These are phyloP conservation scores for Penicillium egyptiacum DNA, from an alignment of 495 filamentous ascomycete genomes.

Conservation along the genomic window DNA sequence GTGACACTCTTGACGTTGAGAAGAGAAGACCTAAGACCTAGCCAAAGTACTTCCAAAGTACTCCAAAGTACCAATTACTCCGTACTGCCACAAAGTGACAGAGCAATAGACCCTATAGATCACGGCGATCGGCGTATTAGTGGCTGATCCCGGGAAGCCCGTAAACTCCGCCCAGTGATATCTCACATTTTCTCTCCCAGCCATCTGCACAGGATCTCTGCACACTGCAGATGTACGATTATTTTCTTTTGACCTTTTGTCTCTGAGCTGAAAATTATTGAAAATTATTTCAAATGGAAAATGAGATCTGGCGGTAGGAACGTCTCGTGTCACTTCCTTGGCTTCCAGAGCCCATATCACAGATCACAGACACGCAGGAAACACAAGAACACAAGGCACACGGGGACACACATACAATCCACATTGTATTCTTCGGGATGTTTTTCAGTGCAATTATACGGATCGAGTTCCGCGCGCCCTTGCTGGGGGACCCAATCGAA, in stretches of 20 bases:
- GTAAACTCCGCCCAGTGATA: conserved; percentile 19
- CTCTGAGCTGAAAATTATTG: neutral
- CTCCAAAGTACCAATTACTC: neutral
- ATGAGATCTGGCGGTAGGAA: neutral
- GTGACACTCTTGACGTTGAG: no score
- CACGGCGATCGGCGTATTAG: conserved; percentile 11
- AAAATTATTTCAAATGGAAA: neutral
- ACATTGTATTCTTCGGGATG: conserved; percentile 1
- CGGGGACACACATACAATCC: neutral
- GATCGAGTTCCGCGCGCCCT: conserved; percentile 33
- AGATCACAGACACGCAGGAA: neutral
- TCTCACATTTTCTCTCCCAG: conserved; percentile 33
- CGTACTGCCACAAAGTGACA: conserved; percentile 3
- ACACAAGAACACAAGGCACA: neutral
- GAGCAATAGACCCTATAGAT: conserved; percentile 1
- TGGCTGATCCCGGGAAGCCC: conserved; percentile 25
- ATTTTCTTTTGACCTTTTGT: neutral
- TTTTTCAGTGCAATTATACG: conserved; percentile 8
- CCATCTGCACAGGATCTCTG: conserved; percentile 21
- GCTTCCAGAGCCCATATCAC: neutral
- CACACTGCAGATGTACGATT: neutral
- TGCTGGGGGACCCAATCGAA: conserved; percentile 35
- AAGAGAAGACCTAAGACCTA: no score
- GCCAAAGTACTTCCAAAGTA: conserved; percentile 1
- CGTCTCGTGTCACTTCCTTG: neutral